Percentiles rank a stretch among this genome's conserved stretches.
These are phyloP conservation scores for Aureobasidium sp. DNA, from an alignment of 2,329 filamentous ascomycete genomes.

Conservation along the genomic window DNA sequence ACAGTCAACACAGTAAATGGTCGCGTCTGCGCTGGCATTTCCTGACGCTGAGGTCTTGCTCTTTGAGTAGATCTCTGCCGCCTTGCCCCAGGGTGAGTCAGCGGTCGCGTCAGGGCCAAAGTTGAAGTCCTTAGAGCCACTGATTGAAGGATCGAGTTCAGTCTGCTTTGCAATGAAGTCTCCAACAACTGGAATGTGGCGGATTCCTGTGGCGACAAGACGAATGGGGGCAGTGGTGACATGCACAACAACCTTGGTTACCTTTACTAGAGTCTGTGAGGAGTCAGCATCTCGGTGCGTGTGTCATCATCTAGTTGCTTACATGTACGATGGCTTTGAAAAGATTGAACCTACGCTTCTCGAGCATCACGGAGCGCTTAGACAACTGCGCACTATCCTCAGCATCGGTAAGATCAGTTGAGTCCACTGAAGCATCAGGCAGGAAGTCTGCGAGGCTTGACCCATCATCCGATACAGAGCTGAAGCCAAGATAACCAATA, in stretches of 20 bases:
- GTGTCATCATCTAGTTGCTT: neutral
- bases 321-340: neutral
- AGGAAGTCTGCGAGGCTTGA: neutral
- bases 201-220: neutral
- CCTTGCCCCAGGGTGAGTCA: constrained; percentile 9
- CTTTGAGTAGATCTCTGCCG: neutral
- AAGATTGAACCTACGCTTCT: neutral
- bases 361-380: neutral
- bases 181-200: neutral
- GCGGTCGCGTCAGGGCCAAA: neutral
- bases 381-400: neutral
- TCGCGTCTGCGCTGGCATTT: neutral
- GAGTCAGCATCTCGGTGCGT: neutral
- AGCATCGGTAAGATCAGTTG: neutral
- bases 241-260: neutral
- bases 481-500: constrained; percentile 1
- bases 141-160: neutral
- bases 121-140: neutral
- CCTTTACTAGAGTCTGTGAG: neutral
- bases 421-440: neutral
- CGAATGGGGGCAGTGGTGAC: neutral
- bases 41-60: neutral
- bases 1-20: constrained; percentile 2
- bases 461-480: neutral
- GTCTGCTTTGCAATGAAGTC: neutral